Base-by-base conservation (phyloP, 116 monocot genomes). In the Dioscorea cayenensis region DNA sequence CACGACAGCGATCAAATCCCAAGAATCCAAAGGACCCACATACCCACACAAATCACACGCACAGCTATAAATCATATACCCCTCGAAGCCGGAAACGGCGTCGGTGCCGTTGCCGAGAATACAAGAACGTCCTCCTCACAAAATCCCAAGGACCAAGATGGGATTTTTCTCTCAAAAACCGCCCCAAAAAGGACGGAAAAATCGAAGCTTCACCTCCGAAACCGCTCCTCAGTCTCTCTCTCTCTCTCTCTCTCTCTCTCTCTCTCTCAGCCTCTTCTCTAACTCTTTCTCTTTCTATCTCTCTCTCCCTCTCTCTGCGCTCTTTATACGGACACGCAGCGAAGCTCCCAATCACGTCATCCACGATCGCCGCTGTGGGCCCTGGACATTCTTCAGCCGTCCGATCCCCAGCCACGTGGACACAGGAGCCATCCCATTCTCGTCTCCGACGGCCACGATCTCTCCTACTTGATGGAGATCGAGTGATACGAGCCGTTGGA, bases 321-420 rank as follows among this genome's bases (percentile, higher is more conserved):
- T 21, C 22, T 48, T 67, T 49, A 43, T 67, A 20, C 48, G 43
- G 48, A 37, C 67, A 67, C 67, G 67, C 37, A 21, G 43, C 18
- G 43, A 48, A 17, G 43, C 67, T 27, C 48, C 52, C 11, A 58
- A 13, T 70, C 18, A 29, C 50, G 52, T 70, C 70, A 70, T 55
- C 70, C 70, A 52, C 70, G 70, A 52, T 68, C 27, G 51, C 69
- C 10, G 69, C 59, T 59, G 59, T 7, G 59, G 59, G n/a, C n/a
- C 59, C n/a, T 16, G 4, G 59, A 2, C 59, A 16, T 17, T 21
- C 59, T 0, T 6, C 16, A 17, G 59, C 59, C 59, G 59, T 59
- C 59, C 19, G 59, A 59, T 59, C 59, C 43, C 7, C 43, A 7
- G 59, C 59, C 59, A 59, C 59, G n/a, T 59, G 59, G 59, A 59